Evolutionary conservation across 139 green algal genomes (phyloP).

Genomic region (Micractinium conductrix): DNA sequence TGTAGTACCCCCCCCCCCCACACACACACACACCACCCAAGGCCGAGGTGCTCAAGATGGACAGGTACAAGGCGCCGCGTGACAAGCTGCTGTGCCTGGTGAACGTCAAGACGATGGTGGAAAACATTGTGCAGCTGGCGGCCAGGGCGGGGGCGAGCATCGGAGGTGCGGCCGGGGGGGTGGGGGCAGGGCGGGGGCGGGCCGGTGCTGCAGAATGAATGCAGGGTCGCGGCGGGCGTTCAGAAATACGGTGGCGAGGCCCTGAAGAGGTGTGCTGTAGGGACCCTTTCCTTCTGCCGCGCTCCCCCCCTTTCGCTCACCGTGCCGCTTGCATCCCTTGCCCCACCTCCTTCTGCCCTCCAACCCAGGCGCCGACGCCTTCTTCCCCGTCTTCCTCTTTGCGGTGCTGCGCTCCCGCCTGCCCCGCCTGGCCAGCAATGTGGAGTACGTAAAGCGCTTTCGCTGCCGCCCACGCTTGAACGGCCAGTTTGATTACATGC

Average conservation of each 20-base stretch:
- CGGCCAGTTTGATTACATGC: conserved; percentile 55
- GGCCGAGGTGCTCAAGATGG: conserved; percentile 90
- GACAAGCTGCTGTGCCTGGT: conserved; percentile 98
- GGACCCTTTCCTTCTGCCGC: too few species aligned
- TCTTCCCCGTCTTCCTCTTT: conserved; percentile 94
- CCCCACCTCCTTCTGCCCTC: neutral
- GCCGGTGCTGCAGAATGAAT: neutral
- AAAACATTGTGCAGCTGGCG: conserved; percentile 38
- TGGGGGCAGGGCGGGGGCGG: neutral
- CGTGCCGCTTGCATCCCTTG: neutral
- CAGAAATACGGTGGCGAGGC: too few species aligned
- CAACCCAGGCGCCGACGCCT: conserved; percentile 88
- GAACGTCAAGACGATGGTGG: conserved; percentile 68
- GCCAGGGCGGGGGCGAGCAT: conserved; percentile 28
- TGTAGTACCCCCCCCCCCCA: neutral
- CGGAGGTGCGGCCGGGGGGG: conserved; percentile 10
- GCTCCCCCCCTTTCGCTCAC: neutral
- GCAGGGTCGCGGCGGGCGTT: neutral
- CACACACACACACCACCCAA: too few species aligned
- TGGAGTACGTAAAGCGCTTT: conserved; percentile 85
- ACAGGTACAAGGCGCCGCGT: conserved; percentile 90
- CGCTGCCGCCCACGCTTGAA: conserved; percentile 55
- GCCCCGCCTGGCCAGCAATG: conserved; percentile 70
- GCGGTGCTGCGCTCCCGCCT: conserved; percentile 81
- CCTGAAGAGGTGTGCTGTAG: neutral